Evolutionary conservation across 768 basidiomycete genomes (phyloP), one percentile per base, ranked within the genome.

Genomic region (Suillus occidentalis): DNA sequence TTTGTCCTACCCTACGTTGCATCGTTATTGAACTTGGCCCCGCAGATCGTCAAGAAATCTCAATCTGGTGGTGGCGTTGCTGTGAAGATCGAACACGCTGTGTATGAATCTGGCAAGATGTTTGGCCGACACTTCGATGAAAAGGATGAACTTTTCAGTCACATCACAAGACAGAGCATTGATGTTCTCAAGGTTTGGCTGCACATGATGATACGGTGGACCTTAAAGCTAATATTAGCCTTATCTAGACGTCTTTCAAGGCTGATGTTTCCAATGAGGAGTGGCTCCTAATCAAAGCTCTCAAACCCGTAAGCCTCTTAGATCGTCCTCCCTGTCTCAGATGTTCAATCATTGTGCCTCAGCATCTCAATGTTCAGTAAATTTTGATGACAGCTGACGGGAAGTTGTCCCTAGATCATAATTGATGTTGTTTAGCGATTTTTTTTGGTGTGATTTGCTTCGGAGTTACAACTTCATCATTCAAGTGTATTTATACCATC

Each of bases 11-110:
- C 5, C 18, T 36, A 16, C 40, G 31, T 20, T 52, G 37, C 18
- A 34, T 28, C 13, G 36, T 28, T 7, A 4, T 40, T 40, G 18
- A 50, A 39, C 25, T 34, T 36, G 20, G 16, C 52, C 10, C 58
- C 72, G 22, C 70, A 94, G 92, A 82, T 94, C 34, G 86, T 99
- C 70, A 99, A 97, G 82, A 96, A 94, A 78, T 83, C 89, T 2
- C 95, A 98, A 76, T 89, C 93, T n/a, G 97, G 95, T 71, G 96
- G 85, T 57, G 97, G 97, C 72, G 96, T 98, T 16, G 97, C 97
- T 0, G 92, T 99, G 70, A 99, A 99, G 84, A 98, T 99, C 66
- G 97, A 99, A 76, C 92, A 97, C 75, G 96, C 95, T 4, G 90
- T 96, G 13, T 95, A 99, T 77, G 92, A 98, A 78, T 91, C 92